Base-by-base conservation (phyloP, 371 early-diverging fungal genomes). In the Blyttiomyces sp. region DNA sequence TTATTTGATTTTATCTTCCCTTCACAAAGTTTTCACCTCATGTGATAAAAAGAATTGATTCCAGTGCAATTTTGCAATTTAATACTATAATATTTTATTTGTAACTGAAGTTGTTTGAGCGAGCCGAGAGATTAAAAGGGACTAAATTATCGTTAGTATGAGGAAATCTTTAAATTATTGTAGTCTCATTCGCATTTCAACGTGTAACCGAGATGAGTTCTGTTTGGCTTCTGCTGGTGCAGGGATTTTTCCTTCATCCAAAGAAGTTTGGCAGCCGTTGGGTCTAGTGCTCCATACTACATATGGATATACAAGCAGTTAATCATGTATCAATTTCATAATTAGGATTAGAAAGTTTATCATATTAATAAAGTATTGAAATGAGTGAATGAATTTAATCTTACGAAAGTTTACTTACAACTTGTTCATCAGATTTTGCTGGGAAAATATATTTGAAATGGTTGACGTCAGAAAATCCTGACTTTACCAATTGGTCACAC, bases 391-490 rank as follows among this genome's bases (percentile, higher is more conserved):
- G 9, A 11, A 13, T 46, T 21, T 46, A 46, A 9, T 24, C 46
- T 24, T 21, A 6, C 32, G 9, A 17, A 5, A 9, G 6, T 7
- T 13, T 5, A 50, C 59, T 59, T 36, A 59, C 59, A 24, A 50
- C 28, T 42, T 49, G 28, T 1, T 24, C 42, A 44, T 49, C 51
- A 11, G 50, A 17, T 42, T 43, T n/a, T n/a, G 43, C 33, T 3
- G 9, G 30, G 13, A 45, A 28, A 17, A 31, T 43, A 54, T 44
- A 61, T 13, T 4, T 23, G 49, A 57, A 54, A 23, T 26, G n/a
- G 30, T 66, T 66, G 16, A 60, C 66, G 30, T 48, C 52, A 2
- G 66, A 52, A 42, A 66, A 66, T 19, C 66, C 66, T 11, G 61
- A 60, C 30, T 56, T 49, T 16, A 46, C 36, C 1, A 65, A 23